phyloP scores from a whole-genome alignment of 2,329 filamentous ascomycete genomes.

The Ceratocystis diversiconidia region DNA sequence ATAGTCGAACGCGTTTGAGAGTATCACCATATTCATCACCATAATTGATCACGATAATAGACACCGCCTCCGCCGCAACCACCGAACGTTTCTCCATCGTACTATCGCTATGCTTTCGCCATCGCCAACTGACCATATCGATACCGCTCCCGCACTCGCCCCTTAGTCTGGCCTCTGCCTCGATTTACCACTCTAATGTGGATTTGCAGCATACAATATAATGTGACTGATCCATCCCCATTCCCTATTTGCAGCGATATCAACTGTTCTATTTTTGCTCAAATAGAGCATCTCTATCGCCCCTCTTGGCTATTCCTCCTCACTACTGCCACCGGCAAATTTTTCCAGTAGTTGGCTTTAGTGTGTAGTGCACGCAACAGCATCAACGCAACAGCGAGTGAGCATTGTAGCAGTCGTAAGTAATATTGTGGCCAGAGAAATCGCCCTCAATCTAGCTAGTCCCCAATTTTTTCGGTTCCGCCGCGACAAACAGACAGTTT shows the following conservation, averaged over 20 bases:
- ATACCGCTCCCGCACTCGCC: not conserved
- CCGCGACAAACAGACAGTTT: not conserved
- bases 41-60: not conserved
- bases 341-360: not conserved
- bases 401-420: not conserved
- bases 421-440: not conserved
- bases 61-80: not conserved
- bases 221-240: not conserved
- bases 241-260: slow-evolving; percentile 3
- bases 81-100: not conserved
- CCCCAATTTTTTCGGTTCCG: slow-evolving; percentile 6
- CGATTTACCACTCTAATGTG: not conserved
- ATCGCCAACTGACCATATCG: not conserved
- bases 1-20: too few relatives aligned
- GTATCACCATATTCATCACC: not conserved
- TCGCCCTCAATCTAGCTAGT: not conserved
- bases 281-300: not conserved
- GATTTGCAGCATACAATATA: not conserved
- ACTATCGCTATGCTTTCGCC: not conserved
- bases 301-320: not conserved
- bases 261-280: slow-evolving; percentile 3
- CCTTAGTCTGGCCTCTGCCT: not conserved
- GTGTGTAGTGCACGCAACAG: too few relatives aligned
- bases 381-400: not conserved
- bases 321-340: not conserved